These are phyloP conservation scores for Lupinus albus DNA, from an alignment of 306 rosid genomes.

Conservation along the genomic window DNA sequence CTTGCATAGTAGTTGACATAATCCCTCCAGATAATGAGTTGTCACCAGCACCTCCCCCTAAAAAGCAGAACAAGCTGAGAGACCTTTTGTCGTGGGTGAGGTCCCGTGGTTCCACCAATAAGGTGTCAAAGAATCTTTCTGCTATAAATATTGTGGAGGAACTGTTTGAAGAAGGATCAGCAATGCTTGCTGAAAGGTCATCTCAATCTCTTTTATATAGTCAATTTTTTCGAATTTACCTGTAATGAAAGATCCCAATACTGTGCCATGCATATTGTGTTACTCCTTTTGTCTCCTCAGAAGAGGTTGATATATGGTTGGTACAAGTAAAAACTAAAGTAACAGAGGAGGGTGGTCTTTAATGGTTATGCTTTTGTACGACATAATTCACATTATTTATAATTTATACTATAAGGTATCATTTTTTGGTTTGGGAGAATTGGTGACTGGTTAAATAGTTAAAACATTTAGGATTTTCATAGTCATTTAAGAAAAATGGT, in stretches of 20 bases:
- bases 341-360: not conserved
- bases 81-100: conserved; percentile 68
- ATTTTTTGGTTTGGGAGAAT: not conserved
- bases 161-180: conserved; percentile 95
- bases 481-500: not conserved
- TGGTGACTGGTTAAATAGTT: conserved; percentile 15
- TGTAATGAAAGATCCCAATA: not conserved
- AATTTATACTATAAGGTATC: not conserved
- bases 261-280: conserved; percentile 13
- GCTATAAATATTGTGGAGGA: conserved; percentile 86
- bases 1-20: conserved; percentile 88
- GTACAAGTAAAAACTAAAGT: not conserved
- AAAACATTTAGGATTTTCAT: not conserved
- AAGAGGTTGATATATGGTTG: not conserved
- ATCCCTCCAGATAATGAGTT: conserved; percentile 73
- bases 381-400: conserved; percentile 2
- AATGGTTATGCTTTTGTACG: not conserved
- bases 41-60: conserved; percentile 62
- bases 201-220: conserved; percentile 17
- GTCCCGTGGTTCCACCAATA: conserved; percentile 60
- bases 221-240: not conserved
- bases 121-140: conserved; percentile 80
- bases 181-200: conserved; percentile 98
- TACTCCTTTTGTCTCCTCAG: conserved; percentile 9
- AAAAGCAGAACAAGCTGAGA: conserved; percentile 64